phyloP scores from a whole-genome alignment of 2,329 filamentous ascomycete species.

The Aspergillus fructus region DNA sequence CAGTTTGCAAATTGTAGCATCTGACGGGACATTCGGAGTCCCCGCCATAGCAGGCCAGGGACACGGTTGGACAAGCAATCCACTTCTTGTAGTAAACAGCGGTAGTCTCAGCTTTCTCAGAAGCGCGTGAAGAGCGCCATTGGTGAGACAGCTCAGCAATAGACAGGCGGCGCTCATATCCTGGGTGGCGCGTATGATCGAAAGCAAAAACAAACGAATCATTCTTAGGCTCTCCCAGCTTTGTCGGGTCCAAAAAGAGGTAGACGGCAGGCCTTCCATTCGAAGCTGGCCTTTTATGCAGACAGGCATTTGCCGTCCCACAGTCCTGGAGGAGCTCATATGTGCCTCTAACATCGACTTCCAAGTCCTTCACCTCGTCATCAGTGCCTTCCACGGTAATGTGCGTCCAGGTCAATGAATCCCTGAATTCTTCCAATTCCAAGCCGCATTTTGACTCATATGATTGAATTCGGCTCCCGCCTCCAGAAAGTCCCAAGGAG shows the following conservation, averaged over 20 bases:
- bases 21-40: slow-evolving; percentile 17
- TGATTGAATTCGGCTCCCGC: slow-evolving; percentile 32
- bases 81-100: slow-evolving; percentile 33
- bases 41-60: slow-evolving; percentile 20
- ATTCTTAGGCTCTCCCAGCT: slow-evolving; percentile 44
- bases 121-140: slow-evolving; percentile 43
- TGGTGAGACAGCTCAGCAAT: slow-evolving; percentile 48
- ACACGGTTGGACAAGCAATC: slow-evolving; percentile 20
- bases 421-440: slow-evolving; percentile 33
- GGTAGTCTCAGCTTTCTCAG: slow-evolving; percentile 17
- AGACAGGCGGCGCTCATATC: slow-evolving; percentile 47
- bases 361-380: slow-evolving; percentile 28
- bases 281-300: slow-evolving; percentile 49
- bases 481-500: slow-evolving; percentile 37
- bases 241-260: slow-evolving; percentile 59
- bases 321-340: slow-evolving; percentile 57
- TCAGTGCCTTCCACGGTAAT: slow-evolving; percentile 42
- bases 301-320: slow-evolving; percentile 54
- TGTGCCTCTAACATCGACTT: slow-evolving; percentile 47
- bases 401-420: slow-evolving; percentile 45
- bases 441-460: slow-evolving; percentile 45
- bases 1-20: slow-evolving; percentile 22
- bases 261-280: slow-evolving; percentile 41
- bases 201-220: slow-evolving; percentile 60
- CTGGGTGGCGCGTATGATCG: slow-evolving; percentile 46